Percentiles rank a stretch among this genome's conserved stretches.
These are phyloP conservation scores for Phytopythium sindhum DNA, from an alignment of 352 stramenopile species.

Conservation along the genomic window DNA sequence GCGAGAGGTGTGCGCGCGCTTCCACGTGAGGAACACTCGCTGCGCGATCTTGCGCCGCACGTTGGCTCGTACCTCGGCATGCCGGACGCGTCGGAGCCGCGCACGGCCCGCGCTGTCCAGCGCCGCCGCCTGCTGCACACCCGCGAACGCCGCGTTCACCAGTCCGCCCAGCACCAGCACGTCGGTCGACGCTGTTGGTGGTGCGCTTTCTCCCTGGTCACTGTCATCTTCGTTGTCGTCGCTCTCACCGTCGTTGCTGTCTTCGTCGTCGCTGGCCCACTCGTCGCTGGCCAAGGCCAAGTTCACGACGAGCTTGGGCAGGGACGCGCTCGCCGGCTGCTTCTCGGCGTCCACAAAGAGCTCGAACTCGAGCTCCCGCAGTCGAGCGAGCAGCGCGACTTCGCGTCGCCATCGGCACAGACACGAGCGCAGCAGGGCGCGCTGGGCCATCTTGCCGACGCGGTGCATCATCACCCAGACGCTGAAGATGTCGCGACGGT, in stretches of 20 bases:
- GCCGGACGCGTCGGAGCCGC: constrained; percentile 33
- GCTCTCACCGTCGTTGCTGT: background rate
- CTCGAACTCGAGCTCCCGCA: constrained; percentile 57
- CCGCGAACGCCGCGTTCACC: constrained; percentile 51
- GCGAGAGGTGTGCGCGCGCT: constrained; percentile 38
- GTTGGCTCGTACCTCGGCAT: constrained; percentile 39
- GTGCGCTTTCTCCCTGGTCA: constrained; percentile 2
- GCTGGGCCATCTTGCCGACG: constrained; percentile 29
- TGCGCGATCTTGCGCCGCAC: constrained; percentile 70
- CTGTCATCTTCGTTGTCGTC: constrained; percentile 7
- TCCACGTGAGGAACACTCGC: constrained; percentile 61
- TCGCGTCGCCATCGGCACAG: constrained; percentile 44
- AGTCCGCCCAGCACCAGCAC: constrained; percentile 32
- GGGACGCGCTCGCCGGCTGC: constrained; percentile 22
- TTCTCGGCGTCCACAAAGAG: constrained; percentile 52
- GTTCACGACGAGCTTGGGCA: constrained; percentile 65
- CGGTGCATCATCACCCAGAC: constrained; percentile 46
- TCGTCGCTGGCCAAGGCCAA: constrained; percentile 38
- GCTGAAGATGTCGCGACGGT: constrained; percentile 35
- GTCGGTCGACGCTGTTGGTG: constrained; percentile 9
- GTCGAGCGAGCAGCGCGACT: constrained; percentile 35
- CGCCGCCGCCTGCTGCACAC: constrained; percentile 27
- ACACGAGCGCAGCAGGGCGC: constrained; percentile 31
- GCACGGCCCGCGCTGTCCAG: constrained; percentile 16
- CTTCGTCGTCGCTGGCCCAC: constrained; percentile 14